These are phyloP conservation scores for Plasmodium gonderi DNA, from an alignment of 169 alveolate genomes.

Conservation along the genomic window DNA sequence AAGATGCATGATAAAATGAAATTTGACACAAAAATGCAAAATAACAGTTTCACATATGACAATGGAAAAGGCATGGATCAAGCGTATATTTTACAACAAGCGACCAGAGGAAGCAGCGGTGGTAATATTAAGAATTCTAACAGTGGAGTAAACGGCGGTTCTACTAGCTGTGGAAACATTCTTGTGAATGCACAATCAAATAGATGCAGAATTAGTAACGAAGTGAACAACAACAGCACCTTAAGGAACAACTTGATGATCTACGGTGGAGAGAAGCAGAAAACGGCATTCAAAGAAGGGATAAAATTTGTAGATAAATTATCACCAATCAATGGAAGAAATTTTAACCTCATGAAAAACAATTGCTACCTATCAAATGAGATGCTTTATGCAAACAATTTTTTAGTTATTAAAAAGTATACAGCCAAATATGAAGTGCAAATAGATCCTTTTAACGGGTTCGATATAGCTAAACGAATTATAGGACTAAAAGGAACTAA, in stretches of 20 bases:
- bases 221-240: neutral
- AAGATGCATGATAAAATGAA: constrained; percentile 24
- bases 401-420: constrained; percentile 84
- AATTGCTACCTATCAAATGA: constrained; percentile 7
- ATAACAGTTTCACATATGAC: constrained; percentile 1
- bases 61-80: constrained; percentile 20
- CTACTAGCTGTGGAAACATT: neutral
- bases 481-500: constrained; percentile 94
- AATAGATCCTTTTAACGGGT: constrained; percentile 93
- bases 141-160: neutral
- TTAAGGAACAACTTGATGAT: no score
- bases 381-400: constrained; percentile 2
- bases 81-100: neutral
- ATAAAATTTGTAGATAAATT: constrained; percentile 1
- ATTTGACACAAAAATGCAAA: constrained; percentile 9
- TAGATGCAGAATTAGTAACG: neutral
- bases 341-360: neutral
- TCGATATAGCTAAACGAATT: constrained; percentile 93
- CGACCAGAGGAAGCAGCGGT: neutral
- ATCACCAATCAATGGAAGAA: neutral
- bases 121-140: neutral
- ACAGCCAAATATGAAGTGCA: constrained; percentile 94
- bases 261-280: constrained; percentile 24
- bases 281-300: neutral
- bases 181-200: neutral